A percentile compares a stretch with the other conserved stretches of the same genome.
Conservation (phyloP, 2,329 filamentous ascomycete species). For the Colletotrichum higginsianum region DNA sequence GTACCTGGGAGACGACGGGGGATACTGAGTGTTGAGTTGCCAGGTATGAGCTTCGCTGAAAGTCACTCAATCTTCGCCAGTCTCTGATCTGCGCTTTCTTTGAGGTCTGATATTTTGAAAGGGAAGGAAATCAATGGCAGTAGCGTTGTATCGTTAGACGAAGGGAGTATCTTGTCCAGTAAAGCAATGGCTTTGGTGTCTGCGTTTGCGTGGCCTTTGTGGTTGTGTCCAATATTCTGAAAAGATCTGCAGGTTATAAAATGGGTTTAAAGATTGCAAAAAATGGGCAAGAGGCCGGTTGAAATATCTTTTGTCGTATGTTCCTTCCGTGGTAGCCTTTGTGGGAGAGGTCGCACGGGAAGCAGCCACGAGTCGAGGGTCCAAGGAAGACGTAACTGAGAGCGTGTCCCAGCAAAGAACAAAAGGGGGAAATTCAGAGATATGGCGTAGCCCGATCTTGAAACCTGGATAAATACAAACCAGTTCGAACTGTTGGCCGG, state of each 20-base stretch:
- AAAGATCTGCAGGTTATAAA: neutral
- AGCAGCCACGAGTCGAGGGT: neutral
- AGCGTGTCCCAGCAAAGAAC: too few species aligned
- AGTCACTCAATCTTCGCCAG: neutral
- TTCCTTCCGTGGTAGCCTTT: too few species aligned
- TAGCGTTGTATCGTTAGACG: neutral
- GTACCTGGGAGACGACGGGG: neutral
- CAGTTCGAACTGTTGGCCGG: neutral
- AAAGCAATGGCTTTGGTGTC: neutral
- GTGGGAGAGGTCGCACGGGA: neutral
- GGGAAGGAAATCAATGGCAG: neutral
- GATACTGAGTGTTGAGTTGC: too few species aligned
- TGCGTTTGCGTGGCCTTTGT: neutral
- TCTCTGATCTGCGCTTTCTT: neutral
- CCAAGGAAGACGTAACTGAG: too few species aligned
- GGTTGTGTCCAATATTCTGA: neutral
- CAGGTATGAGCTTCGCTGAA: neutral
- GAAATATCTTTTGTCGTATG: neutral
- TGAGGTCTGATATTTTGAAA: neutral
- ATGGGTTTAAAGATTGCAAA: neutral
- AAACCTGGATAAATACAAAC: neutral
- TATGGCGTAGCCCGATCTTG: neutral
- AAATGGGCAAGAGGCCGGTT: neutral
- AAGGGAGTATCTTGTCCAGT: neutral
- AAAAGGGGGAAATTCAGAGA: too few species aligned